Evolutionary conservation across 2,329 filamentous ascomycete genomes (phyloP), one percentile per base, ranked within the genome.

Genomic region (Phaeoacremonium minimum): DNA sequence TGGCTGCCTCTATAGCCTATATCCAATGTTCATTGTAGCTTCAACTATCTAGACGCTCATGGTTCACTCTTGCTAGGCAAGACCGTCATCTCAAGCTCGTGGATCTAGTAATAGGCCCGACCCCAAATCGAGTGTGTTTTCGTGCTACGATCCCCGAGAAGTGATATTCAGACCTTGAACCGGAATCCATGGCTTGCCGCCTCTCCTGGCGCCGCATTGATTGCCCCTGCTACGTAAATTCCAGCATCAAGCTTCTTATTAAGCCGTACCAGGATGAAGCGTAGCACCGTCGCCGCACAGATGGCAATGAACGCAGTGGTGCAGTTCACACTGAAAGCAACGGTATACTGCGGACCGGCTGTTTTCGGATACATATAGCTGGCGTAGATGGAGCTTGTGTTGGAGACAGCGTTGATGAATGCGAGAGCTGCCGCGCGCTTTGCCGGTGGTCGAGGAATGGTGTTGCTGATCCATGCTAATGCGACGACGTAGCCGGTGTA

Each of bases 381-480:
- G 1, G 80, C 78, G 50, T 83, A 89, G 45, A 90, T 89, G 32
- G 73, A 79, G 29, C 76, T 77, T 9, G 72, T 69, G 53, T 90
- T 88, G 14, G 73, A 77, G 8, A 87, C 69, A 3, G 81, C 80
- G 52, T 91, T 91, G 59, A 90, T 87, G 43, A 83, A 80, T 1
- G 85, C 86, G 5, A 91, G 57, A 0, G 83, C 84, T 0, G 83
- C 67, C 2, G 69, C 69, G 41, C 84, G 75, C 63, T 90, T 90
- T 3, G 85, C 80, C 0, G 85, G 83, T 4, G 87, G 86, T 5
- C 85, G 75, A 1, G 85, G 85, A 35, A 91, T 70, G 2, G 80
- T 83, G 53, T 85, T 87, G 32, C 75, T 79, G 45, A 90, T 87
- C 86, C 86, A 93, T 3, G 80, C 75, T 4, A 87, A 64, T 2